phyloP scores from a whole-genome alignment of 352 stramenopile species.

The Blastocystis sp. region DNA sequence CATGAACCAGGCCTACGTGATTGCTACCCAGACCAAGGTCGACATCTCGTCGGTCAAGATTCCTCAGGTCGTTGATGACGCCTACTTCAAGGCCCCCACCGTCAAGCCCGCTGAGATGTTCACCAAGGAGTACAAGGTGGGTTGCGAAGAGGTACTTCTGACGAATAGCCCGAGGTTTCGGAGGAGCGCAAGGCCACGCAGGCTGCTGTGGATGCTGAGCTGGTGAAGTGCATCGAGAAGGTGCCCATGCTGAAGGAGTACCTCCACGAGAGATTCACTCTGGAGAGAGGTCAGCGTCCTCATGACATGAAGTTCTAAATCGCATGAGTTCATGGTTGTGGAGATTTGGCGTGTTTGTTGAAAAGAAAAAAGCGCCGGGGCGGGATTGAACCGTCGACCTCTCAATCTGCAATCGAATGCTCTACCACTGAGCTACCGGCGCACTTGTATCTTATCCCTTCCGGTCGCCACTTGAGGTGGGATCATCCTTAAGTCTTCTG shows the following conservation, averaged over 20 bases:
- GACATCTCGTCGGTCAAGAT: slow-evolving; percentile 81
- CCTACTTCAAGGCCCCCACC: slow-evolving; percentile 82
- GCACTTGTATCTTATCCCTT: background rate
- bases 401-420: slow-evolving; percentile 57
- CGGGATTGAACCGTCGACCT: slow-evolving; percentile 57
- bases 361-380: slow-evolving; percentile 47
- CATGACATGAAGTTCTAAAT: slow-evolving; percentile 98
- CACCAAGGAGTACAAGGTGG: slow-evolving; percentile 69
- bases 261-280: slow-evolving; percentile 91
- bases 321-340: slow-evolving; percentile 38
- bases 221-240: slow-evolving; percentile 66
- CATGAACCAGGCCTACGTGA: slow-evolving; percentile 96
- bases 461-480: no score
- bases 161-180: slow-evolving; percentile 76
- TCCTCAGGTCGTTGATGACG: slow-evolving; percentile 77
- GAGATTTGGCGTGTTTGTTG: slow-evolving; percentile 54
- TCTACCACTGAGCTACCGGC: slow-evolving; percentile 56
- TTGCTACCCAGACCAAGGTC: slow-evolving; percentile 91
- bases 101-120: slow-evolving; percentile 76
- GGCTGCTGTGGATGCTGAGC: slow-evolving; percentile 84
- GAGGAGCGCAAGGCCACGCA: slow-evolving; percentile 96
- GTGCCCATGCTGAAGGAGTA: slow-evolving; percentile 90
- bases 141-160: slow-evolving; percentile 84
- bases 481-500: no score
- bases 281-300: slow-evolving; percentile 88